These are phyloP conservation scores for Linum trigynum DNA, from an alignment of 345 rosid genomes.

Conservation along the genomic window DNA sequence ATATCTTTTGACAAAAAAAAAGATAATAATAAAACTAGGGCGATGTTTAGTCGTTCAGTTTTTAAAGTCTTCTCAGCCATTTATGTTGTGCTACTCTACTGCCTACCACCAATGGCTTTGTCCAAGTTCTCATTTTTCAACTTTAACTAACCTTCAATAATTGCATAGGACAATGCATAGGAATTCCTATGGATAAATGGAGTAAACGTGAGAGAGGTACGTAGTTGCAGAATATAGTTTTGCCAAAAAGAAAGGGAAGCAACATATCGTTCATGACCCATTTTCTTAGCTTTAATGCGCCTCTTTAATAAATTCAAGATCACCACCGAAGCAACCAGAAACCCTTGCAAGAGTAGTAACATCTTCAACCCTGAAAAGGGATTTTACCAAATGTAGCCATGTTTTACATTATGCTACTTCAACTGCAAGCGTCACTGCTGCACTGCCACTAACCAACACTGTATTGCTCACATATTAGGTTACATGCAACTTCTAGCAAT, in stretches of 20 bases:
- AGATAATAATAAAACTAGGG: no score
- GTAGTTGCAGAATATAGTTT: neutral
- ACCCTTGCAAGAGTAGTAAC: slow-evolving; percentile 29
- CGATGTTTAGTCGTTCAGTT: no score
- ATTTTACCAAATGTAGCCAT: slow-evolving; percentile 12
- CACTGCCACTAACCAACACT: neutral
- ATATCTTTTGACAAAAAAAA: no score
- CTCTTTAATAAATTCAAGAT: slow-evolving; percentile 14
- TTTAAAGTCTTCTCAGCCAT: no score
- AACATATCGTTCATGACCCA: slow-evolving; percentile 9
- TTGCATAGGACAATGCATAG: no score
- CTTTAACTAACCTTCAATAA: no score
- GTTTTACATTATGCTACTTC: slow-evolving; percentile 4
- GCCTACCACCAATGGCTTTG: no score
- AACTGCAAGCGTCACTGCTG: neutral
- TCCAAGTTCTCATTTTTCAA: no score
- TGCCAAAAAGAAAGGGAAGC: neutral
- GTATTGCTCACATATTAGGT: neutral
- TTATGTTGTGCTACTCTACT: no score
- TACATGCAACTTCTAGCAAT: slow-evolving; percentile 36
- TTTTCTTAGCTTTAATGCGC: slow-evolving; percentile 32
- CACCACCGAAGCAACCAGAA: slow-evolving; percentile 26
- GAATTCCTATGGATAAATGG: neutral
- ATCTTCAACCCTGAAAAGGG: slow-evolving; percentile 51
- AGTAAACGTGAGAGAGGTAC: neutral